Evolutionary conservation across 106 monocot genomes (phyloP).

Genomic region (Acorus calamus): DNA sequence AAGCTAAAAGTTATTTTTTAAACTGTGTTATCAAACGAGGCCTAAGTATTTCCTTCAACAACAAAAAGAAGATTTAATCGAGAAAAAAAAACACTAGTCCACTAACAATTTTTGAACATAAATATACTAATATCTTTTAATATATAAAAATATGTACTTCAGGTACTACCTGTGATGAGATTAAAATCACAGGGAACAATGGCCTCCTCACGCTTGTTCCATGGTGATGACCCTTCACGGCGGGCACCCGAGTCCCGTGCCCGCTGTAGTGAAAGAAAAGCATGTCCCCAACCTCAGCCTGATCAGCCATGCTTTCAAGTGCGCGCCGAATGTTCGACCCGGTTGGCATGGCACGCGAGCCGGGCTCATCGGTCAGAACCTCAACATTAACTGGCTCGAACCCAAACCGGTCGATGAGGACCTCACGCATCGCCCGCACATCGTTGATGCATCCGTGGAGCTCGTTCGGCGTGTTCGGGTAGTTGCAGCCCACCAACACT

Average conservation of each 20-base stretch:
- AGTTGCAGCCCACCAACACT: constrained; percentile 66
- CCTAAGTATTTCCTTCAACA: too few species aligned
- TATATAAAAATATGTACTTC: too few species aligned
- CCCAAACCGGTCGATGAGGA: constrained; percentile 45
- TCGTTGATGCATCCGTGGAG: constrained; percentile 74
- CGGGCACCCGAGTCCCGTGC: constrained; percentile 60
- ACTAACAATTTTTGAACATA: too few species aligned
- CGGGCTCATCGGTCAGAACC: constrained; percentile 44
- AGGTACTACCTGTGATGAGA: constrained; percentile 71
- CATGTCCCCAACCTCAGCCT: constrained; percentile 46
- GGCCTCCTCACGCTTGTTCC: constrained; percentile 37
- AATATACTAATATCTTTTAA: too few species aligned
- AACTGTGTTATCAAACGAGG: too few species aligned
- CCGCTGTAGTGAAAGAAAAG: constrained; percentile 87
- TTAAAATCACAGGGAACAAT: constrained; percentile 83
- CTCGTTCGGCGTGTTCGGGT: constrained; percentile 36
- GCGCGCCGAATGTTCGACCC: constrained; percentile 44
- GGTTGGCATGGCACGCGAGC: constrained; percentile 32
- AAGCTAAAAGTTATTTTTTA: too few species aligned
- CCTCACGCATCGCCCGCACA: constrained; percentile 40
- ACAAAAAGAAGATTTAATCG: too few species aligned
- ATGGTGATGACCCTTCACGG: constrained; percentile 8
- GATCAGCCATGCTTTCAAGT: constrained; percentile 27
- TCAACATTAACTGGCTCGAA: constrained; percentile 32
- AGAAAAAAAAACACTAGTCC: too few species aligned